These are phyloP conservation scores for Casuarina equisetifolia DNA, from an alignment of 306 rosid species.

Conservation along the genomic window DNA sequence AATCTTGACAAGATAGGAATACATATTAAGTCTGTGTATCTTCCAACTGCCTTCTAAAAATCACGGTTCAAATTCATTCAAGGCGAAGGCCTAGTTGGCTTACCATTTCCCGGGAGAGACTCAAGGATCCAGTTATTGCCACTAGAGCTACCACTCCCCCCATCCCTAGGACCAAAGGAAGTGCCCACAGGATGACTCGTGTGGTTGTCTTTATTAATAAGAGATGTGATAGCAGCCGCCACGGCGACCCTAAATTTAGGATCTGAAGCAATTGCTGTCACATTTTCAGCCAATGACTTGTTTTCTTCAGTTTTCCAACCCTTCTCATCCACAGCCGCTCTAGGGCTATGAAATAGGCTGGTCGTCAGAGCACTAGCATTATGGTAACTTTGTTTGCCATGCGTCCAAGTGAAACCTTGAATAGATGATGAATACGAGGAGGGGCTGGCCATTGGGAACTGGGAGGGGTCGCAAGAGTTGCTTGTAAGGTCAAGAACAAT, in stretches of 20 bases:
- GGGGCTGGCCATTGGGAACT: conserved; percentile 28
- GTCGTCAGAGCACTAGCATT: conserved; percentile 16
- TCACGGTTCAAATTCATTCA: background rate
- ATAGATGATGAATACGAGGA: conserved; percentile 28
- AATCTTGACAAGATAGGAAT: background rate
- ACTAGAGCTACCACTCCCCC: conserved; percentile 36
- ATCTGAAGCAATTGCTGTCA: conserved; percentile 75
- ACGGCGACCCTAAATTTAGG: conserved; percentile 90
- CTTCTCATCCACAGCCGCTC: conserved; percentile 7
- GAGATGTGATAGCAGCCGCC: conserved; percentile 77
- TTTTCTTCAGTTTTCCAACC: conserved; percentile 39
- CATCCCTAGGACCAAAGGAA: conserved; percentile 36
- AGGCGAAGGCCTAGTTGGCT: conserved; percentile 32
- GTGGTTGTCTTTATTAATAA: conserved; percentile 63
- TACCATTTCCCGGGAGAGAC: conserved; percentile 45
- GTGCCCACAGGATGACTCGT: conserved; percentile 17
- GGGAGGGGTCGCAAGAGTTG: conserved; percentile 21
- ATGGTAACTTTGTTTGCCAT: conserved; percentile 26
- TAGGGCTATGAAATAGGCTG: conserved; percentile 20
- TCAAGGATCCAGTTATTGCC: conserved; percentile 46
- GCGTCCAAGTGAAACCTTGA: conserved; percentile 49
- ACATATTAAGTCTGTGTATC: conserved; percentile 1
- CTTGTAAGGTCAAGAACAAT: conserved; percentile 66
- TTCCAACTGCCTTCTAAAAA: background rate
- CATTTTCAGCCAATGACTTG: conserved; percentile 41